Evolutionary conservation across 345 rosid genomes (phyloP).

Genomic region (Moringa oleifera): DNA sequence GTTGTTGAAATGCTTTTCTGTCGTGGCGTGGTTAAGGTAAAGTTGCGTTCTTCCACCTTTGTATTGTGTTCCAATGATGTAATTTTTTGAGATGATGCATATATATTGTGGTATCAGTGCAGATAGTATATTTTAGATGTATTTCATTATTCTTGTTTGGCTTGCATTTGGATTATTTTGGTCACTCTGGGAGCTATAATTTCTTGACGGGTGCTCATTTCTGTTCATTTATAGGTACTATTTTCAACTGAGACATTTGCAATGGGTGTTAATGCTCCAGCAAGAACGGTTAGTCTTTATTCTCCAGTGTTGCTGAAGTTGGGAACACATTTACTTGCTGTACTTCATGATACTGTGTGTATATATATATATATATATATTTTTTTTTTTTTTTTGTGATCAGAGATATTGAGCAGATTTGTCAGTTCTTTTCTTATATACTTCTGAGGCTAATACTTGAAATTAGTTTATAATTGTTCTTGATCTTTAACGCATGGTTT

Average conservation of each 20-base stretch:
- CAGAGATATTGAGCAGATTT: no score
- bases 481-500: no score
- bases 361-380: no score
- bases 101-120: no score
- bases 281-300: constrained; percentile 74
- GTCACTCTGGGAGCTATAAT: constrained; percentile 2
- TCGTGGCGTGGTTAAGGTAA: constrained; percentile 94
- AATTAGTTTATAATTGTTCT: no score
- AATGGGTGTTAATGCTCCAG: constrained; percentile 99
- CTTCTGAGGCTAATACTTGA: no score
- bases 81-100: neutral
- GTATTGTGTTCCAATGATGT: neutral
- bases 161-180: neutral
- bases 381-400: no score
- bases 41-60: neutral
- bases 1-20: constrained; percentile 99
- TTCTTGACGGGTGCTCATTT: neutral
- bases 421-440: no score
- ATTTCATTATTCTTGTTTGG: no score
- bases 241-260: constrained; percentile 99
- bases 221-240: constrained; percentile 53
- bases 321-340: neutral
- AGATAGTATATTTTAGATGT: neutral
- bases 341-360: neutral
- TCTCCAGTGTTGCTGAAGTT: constrained; percentile 5